These are phyloP conservation scores for Pyronema omphalodes DNA, from an alignment of 495 filamentous ascomycete genomes.

Conservation along the genomic window DNA sequence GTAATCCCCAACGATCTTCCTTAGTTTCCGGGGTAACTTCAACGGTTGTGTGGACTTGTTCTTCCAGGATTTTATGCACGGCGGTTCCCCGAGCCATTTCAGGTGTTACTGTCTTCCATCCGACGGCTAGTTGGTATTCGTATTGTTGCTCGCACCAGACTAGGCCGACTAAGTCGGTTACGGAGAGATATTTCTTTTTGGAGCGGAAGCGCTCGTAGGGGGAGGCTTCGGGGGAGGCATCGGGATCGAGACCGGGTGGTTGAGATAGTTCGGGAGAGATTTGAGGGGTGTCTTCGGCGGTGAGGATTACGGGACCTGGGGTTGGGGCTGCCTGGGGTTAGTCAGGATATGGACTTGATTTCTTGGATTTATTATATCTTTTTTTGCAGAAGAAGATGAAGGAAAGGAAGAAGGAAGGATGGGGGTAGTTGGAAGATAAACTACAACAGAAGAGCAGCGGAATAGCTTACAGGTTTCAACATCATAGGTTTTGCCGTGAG, in stretches of 20 bases:
- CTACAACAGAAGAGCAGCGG: neutral
- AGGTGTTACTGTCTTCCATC: constrained; percentile 49
- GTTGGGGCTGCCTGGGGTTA: neutral
- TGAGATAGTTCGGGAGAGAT: constrained; percentile 15
- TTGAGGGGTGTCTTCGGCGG: neutral
- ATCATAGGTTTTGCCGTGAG: neutral
- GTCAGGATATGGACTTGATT: neutral
- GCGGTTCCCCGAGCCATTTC: constrained; percentile 67
- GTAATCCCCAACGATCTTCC: constrained; percentile 68
- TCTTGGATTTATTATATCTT: neutral
- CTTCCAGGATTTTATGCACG: constrained; percentile 69
- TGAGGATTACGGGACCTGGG: neutral
- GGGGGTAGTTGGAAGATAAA: neutral
- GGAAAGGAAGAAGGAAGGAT: neutral
- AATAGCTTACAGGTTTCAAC: neutral
- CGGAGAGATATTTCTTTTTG: constrained; percentile 65
- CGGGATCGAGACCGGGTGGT: constrained; percentile 7
- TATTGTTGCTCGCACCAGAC: constrained; percentile 96
- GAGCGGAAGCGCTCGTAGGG: constrained; percentile 62
- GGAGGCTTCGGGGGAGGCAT: constrained; percentile 29
- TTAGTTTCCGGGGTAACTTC: constrained; percentile 48
- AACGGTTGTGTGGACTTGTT: constrained; percentile 62
- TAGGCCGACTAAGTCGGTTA: constrained; percentile 72
- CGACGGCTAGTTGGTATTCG: constrained; percentile 58
- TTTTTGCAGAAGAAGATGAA: too few species aligned